phyloP scores from a whole-genome alignment of 192 early-diverging fungal genomes.

The Coemansia javaensis region DNA sequence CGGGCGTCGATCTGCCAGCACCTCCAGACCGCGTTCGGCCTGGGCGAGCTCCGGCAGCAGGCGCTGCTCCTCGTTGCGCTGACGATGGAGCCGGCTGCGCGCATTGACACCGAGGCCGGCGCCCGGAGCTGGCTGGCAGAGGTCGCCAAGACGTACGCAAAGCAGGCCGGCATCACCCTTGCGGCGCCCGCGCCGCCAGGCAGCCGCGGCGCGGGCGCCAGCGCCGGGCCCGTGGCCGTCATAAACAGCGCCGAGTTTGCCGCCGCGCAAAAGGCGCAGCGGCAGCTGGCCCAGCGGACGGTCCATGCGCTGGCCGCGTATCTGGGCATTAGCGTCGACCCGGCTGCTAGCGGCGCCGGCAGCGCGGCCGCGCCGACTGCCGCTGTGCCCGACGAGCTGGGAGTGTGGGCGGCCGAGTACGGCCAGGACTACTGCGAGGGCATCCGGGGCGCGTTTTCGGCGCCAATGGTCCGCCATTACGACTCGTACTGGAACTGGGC shows the following conservation, averaged over 20 bases:
- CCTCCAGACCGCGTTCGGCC: constrained; percentile 64
- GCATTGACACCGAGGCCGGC: constrained; percentile 67
- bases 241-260: constrained; percentile 89
- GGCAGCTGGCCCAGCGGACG: constrained; percentile 66
- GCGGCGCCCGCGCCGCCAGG: constrained; percentile 37
- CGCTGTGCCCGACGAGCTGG: no score
- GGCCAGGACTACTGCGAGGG: constrained; percentile 80
- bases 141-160: constrained; percentile 66
- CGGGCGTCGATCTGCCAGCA: constrained; percentile 71
- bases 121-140: constrained; percentile 77
- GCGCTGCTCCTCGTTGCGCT: constrained; percentile 72
- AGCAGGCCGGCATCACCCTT: constrained; percentile 56
- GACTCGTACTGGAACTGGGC: constrained; percentile 98
- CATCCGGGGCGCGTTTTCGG: constrained; percentile 73
- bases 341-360: constrained; percentile 48
- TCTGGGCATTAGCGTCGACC: constrained; percentile 61
- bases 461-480: constrained; percentile 75
- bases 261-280: constrained; percentile 67
- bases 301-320: constrained; percentile 77
- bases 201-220: constrained; percentile 16
- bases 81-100: constrained; percentile 75
- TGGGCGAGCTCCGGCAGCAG: constrained; percentile 71
- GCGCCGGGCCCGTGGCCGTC: constrained; percentile 52
- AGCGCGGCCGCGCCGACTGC: not conserved
- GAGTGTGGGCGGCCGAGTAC: constrained; percentile 76